Conservation (phyloP, 805 yeast species). For the Candida jianshihensis region DNA sequence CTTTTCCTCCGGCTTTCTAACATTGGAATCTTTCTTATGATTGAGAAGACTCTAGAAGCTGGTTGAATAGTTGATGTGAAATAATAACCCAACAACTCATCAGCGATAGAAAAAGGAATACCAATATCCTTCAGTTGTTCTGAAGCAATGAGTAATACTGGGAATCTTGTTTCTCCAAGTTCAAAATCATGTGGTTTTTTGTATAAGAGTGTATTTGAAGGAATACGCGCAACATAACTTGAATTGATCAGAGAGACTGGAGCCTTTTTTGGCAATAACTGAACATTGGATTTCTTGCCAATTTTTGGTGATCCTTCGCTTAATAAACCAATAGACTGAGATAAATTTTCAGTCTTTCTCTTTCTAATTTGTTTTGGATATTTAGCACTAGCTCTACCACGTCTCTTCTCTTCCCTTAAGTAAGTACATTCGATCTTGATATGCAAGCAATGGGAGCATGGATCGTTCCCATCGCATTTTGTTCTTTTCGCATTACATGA, state of each 20-base stretch:
- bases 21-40: conserved; percentile 15
- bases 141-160: conserved; percentile 5
- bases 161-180: conserved; percentile 9
- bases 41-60: conserved; percentile 17
- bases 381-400: conserved; percentile 40
- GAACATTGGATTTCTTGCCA: no score
- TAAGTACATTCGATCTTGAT: conserved; percentile 32
- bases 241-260: background rate
- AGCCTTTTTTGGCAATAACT: background rate
- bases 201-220: background rate
- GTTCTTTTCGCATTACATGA: conserved; percentile 39
- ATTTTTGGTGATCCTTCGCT: conserved; percentile 1
- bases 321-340: background rate
- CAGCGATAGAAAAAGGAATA: conserved; percentile 16
- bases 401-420: conserved; percentile 34
- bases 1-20: conserved; percentile 11
- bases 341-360: conserved; percentile 10
- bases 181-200: background rate
- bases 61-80: conserved; percentile 14
- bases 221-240: background rate
- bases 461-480: conserved; percentile 40
- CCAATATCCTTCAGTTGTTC: conserved; percentile 10
- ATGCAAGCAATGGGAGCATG: conserved; percentile 36
- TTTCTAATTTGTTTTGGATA: conserved; percentile 29
- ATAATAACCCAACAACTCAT: conserved; percentile 16